Base-by-base conservation (phyloP, 2,329 filamentous ascomycete genomes). In the Ascochyta pisi region DNA sequence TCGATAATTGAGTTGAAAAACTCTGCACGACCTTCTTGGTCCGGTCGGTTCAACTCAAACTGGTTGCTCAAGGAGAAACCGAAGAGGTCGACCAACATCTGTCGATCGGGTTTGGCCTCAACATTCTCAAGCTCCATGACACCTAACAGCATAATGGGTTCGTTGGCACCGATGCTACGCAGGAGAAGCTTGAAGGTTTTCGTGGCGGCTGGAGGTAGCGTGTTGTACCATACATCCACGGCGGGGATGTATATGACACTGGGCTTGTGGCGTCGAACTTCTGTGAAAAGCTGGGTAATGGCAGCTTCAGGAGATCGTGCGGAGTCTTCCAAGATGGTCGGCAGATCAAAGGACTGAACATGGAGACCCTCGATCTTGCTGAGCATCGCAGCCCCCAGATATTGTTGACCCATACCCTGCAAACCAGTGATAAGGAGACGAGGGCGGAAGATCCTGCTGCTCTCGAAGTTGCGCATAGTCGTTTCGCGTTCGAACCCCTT, bases 181-280 rank as follows among this genome's bases (percentile, higher is more conserved):
- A 99, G 78, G 74, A 98, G 86, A 8, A 90, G 89, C 57, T 89
- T 82, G 75, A 99, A 97, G 0, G 92, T 95, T 31, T 88, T 88
- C 51, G 96, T 86, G 4, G 86, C 84, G 12, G 79, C 78, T 3
- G 88, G 86, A 35, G 92, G 79, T n/a, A 76, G 56, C 0, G 90
- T 88, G 12, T 84, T 78, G 71, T 92, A 94, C 95, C 95, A 99
- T 7, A 89, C 84, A 64, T 96, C 90, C 44, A 98, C 86, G 64
- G 92, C 89, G 2, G 95, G 94, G 39, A 99, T 90, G 76, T 93
- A 98, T 47, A 99, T 95, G 34, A 98, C 91, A 73, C 92, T 96
- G 0, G 95, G 95, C 74, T 96, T 97, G 73, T 97, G 92, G 34
- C 93, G 88, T 74, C 94, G 91, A 34, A 96, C 91, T 78, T 98